Evolutionary conservation across 2,329 filamentous ascomycete species (phyloP), one percentile per base, ranked within the genome.

Genomic region (Cordyceps pruinosa): DNA sequence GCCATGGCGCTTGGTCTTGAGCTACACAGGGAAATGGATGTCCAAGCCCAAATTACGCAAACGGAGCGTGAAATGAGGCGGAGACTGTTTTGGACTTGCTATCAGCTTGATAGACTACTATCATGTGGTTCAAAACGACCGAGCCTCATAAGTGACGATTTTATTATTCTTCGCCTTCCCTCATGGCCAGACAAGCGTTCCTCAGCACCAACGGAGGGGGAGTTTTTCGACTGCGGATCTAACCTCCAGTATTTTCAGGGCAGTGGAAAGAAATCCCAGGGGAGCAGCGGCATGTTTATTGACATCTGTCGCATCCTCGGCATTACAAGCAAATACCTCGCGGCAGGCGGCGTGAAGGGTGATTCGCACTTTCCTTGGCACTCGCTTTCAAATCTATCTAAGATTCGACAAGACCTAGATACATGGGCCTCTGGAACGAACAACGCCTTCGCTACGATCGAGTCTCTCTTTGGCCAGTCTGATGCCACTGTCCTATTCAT

Each of bases 281-380:
- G 89, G 23, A 88, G 87, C 66, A 87, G 82, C 57, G 87, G 87
- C 7, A 87, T 95, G 81, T 79, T 96, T 30, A 90, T 95, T 62
- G 89, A 94, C 65, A 92, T 95, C 61, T 85, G 85, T 28, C 85
- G 89, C 34, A 89, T 95, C 46, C 78, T 96, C 7, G 90, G 90
- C 34, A 86, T 87, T 59, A 93, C 90, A 2, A 94, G 92, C 66
- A 82, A 86, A 59, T 96, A 96, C 69, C 78, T 95, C 50, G 89
- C 90, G 9, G 87, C 88, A 2, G 90, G 90, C 7, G 90, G 90
- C 34, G 89, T 94, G 57, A 94, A 93, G 71, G 89, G 89, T 30
- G 90, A 95, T 67, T 91, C 89, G 0, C 90, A 95, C 69, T 95
- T 95, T 62, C 90, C 90, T 10, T 96, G 90, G 90, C 90, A 95